Evolutionary conservation across 345 rosid species (phyloP).

Genomic region (Triadica sebifera): DNA sequence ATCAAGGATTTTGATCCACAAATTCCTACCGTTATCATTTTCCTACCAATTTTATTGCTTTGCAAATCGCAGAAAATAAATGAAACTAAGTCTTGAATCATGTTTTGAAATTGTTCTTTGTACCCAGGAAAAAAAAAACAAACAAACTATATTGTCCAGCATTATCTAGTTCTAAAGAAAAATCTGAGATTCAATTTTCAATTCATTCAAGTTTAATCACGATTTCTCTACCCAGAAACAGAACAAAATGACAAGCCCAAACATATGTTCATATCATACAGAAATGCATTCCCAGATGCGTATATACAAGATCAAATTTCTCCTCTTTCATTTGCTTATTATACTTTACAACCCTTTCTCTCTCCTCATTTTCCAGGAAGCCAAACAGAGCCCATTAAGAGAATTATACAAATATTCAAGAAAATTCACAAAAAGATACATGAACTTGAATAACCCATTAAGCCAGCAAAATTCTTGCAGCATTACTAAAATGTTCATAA

Average conservation of each 20-base stretch:
- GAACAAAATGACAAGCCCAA: too few relatives aligned
- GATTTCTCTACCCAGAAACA: background rate
- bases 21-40: background rate
- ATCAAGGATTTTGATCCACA: background rate
- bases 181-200: background rate
- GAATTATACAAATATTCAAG: constrained; percentile 10
- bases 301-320: too few relatives aligned
- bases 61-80: background rate
- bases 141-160: too few relatives aligned
- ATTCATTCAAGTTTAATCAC: background rate
- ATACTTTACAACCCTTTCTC: background rate
- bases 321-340: background rate
- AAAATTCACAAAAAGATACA: constrained; percentile 13
- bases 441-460: background rate
- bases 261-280: too few relatives aligned
- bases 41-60: background rate
- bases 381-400: constrained; percentile 15
- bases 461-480: too few relatives aligned
- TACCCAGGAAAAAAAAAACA: too few relatives aligned
- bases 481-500: background rate
- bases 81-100: background rate
- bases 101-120: background rate
- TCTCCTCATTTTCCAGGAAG: background rate
- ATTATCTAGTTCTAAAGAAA: background rate
- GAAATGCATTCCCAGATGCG: too few relatives aligned